Evolutionary conservation across 1,139 yeast species (phyloP).

Genomic region (Pneumocystis sp.): DNA sequence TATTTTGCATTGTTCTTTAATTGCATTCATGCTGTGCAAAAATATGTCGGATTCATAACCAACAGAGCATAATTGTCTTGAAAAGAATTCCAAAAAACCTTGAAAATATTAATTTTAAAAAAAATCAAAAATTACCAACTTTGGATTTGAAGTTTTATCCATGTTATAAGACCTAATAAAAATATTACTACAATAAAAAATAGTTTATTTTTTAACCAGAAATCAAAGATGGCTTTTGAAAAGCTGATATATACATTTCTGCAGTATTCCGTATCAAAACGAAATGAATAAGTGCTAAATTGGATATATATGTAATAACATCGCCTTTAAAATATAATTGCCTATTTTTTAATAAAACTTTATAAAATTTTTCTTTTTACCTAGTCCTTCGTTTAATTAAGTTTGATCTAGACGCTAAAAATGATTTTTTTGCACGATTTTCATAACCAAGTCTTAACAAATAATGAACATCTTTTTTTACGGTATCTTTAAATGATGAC

Average conservation of each 20-base stretch:
- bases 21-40: neutral
- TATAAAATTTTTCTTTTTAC: neutral
- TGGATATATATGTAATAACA: conserved; percentile 40
- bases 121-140: neutral
- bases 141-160: conserved; percentile 58
- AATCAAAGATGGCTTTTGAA: neutral
- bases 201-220: conserved; percentile 19
- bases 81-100: neutral
- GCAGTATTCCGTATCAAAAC: conserved; percentile 39
- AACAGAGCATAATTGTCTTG: neutral
- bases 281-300: conserved; percentile 46
- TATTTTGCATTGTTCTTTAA: neutral
- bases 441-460: conserved; percentile 31
- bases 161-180: conserved; percentile 35
- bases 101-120: neutral
- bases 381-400: conserved; percentile 22
- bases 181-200: conserved; percentile 28
- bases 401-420: conserved; percentile 34
- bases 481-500: conserved; percentile 14
- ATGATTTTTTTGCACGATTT: conserved; percentile 35
- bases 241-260: conserved; percentile 18
- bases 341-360: conserved; percentile 24
- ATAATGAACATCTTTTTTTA: conserved; percentile 26
- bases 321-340: conserved; percentile 42
- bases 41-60: neutral